A percentile compares a stretch with the other conserved stretches of the same genome.
Evolutionary conservation across 768 basidiomycete genomes (phyloP).

Genomic region (Agrocybe pediades): DNA sequence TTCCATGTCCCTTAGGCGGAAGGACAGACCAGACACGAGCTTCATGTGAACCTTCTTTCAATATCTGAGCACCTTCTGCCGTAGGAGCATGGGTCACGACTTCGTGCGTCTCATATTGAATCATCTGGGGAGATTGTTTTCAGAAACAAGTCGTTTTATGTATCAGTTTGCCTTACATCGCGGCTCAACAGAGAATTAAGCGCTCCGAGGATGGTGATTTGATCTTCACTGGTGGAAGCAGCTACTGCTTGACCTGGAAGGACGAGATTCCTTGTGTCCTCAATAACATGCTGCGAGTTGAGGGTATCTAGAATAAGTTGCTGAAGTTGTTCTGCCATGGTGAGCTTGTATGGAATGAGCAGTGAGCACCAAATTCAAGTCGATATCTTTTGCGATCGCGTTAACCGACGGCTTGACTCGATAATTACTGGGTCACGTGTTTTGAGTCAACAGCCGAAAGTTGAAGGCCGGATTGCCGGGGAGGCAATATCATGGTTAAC

Average conservation of each 20-base stretch:
- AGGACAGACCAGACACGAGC: slow-evolving; percentile 90
- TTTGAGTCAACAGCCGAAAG: not conserved
- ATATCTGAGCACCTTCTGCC: slow-evolving; percentile 80
- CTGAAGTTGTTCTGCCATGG: slow-evolving; percentile 80
- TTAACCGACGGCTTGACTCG: slow-evolving; percentile 5
- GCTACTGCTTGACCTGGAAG: slow-evolving; percentile 63
- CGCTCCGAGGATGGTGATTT: slow-evolving; percentile 84
- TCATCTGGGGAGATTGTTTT: slow-evolving; percentile 60
- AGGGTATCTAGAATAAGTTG: slow-evolving; percentile 78
- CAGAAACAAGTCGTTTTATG: not conserved
- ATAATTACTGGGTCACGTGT: slow-evolving; percentile 12
- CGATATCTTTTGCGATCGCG: slow-evolving; percentile 18
- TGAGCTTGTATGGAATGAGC: slow-evolving; percentile 7
- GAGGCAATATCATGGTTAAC: slow-evolving; percentile 16
- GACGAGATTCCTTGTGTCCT: slow-evolving; percentile 68
- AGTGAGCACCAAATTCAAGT: slow-evolving; percentile 2
- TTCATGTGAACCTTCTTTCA: slow-evolving; percentile 87
- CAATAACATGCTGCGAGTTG: slow-evolving; percentile 51
- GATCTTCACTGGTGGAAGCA: slow-evolving; percentile 71
- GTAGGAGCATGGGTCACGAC: slow-evolving; percentile 73
- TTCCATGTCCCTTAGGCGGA: slow-evolving; percentile 68
- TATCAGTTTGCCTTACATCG: slow-evolving; percentile 54
- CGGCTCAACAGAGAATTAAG: slow-evolving; percentile 88
- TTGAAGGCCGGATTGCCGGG: slow-evolving; percentile 2
- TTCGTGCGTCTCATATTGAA: slow-evolving; percentile 79